Conservation (phyloP, 1,284 basidiomycete genomes). For the Caloboletus inedulis region DNA sequence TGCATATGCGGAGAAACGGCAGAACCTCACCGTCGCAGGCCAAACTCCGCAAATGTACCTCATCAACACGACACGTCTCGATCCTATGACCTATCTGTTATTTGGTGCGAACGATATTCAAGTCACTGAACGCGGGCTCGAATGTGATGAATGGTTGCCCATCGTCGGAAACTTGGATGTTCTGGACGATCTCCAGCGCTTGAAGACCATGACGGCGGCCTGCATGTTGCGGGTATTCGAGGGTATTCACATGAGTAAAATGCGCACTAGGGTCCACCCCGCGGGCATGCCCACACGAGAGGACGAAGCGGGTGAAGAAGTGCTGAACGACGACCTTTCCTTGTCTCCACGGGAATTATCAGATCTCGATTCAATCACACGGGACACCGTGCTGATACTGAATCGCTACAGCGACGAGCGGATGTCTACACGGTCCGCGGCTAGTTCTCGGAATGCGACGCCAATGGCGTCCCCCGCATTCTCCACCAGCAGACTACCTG, state of each 20-base stretch:
- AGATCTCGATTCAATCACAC: conserved; percentile 73
- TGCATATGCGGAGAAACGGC: conserved; percentile 84
- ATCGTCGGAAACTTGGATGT: conserved; percentile 76
- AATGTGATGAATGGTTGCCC: conserved; percentile 91
- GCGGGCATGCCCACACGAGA: conserved; percentile 45
- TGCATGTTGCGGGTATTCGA: conserved; percentile 93
- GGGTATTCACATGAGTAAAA: conserved; percentile 62
- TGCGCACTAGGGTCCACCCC: conserved; percentile 32
- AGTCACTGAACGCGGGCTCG: conserved; percentile 66
- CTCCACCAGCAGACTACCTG: conserved; percentile 36
- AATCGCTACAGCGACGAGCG: conserved; percentile 64
- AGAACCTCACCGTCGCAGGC: conserved; percentile 59
- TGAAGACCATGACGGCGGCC: conserved; percentile 80
- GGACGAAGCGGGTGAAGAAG: conserved; percentile 62
- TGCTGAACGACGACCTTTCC: conserved; percentile 42
- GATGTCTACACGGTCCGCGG: conserved; percentile 49
- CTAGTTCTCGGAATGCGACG: conserved; percentile 63
- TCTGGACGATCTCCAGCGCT: conserved; percentile 80
- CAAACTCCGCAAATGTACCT: conserved; percentile 66
- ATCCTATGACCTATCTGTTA: conserved; percentile 88
- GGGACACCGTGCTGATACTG: conserved; percentile 70
- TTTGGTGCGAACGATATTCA: conserved; percentile 85
- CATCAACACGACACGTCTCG: conserved; percentile 81
- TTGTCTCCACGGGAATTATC: conserved; percentile 65
- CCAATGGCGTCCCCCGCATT: conserved; percentile 50